Evolutionary conservation across 176 grass and related monocot species (phyloP).

Genomic region (Oryza nivara): DNA sequence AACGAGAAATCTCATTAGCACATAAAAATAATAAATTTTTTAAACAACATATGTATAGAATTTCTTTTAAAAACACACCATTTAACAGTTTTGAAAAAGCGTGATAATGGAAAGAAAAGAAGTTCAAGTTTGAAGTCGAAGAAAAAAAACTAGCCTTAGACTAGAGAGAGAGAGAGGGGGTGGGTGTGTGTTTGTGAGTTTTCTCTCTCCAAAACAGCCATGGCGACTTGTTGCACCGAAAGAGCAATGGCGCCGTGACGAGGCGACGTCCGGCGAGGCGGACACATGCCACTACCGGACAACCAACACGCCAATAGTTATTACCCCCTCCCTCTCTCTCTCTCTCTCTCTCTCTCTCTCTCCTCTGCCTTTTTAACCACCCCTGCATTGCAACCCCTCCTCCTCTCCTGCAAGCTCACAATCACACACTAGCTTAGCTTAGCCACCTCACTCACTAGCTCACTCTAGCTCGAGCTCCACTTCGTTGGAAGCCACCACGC

Average conservation of each 20-base stretch:
- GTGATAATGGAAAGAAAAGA: too few species aligned
- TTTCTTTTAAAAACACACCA: too few species aligned
- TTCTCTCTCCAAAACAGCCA: slow-evolving; percentile 58
- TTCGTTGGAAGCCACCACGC: neutral
- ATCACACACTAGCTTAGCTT: too few species aligned
- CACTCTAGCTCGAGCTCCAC: neutral
- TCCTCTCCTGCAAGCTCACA: neutral
- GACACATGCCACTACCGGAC: slow-evolving; percentile 36
- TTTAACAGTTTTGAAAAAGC: too few species aligned
- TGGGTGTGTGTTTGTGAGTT: too few species aligned
- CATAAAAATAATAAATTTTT: too few species aligned
- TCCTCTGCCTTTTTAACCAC: slow-evolving; percentile 56
- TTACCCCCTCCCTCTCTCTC: neutral
- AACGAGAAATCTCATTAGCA: too few species aligned
- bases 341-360: neutral
- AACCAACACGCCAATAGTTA: slow-evolving; percentile 48
- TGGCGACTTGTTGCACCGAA: slow-evolving; percentile 55
- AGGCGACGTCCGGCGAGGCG: slow-evolving; percentile 16
- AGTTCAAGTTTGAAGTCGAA: too few species aligned
- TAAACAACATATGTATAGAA: too few species aligned
- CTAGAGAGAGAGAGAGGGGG: too few species aligned
- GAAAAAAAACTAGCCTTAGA: too few species aligned
- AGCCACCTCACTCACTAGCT: neutral
- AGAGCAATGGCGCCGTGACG: slow-evolving; percentile 29
- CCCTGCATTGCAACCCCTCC: slow-evolving; percentile 22